Evolutionary conservation across 2,329 filamentous ascomycete species (phyloP).

Genomic region (Microsporum ferrugineum): DNA sequence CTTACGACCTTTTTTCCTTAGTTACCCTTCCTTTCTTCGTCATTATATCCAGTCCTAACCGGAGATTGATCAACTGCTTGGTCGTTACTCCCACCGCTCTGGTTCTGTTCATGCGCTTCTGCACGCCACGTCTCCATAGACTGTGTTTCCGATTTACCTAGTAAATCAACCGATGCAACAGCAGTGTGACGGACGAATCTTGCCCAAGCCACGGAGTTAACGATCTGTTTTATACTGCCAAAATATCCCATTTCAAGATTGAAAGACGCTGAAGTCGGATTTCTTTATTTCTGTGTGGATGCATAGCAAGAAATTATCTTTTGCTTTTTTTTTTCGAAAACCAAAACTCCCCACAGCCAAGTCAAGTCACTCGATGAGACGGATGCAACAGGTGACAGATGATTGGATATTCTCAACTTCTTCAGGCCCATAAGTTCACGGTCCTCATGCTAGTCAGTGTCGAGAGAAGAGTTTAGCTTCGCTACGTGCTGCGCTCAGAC

Average conservation of each 20-base stretch:
- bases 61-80: not conserved
- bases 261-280: not conserved
- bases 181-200: not conserved
- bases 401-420: not conserved
- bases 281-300: not conserved
- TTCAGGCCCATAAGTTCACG: slow-evolving; percentile 1
- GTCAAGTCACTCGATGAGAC: not conserved
- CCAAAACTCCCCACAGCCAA: not conserved
- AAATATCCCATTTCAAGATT: not conserved
- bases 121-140: not conserved
- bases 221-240: not conserved
- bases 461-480: not conserved
- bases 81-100: not conserved
- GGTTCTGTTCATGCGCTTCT: not conserved
- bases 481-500: not conserved
- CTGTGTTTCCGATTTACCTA: not conserved
- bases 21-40: not conserved
- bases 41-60: not conserved
- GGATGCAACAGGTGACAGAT: not conserved
- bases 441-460: not conserved
- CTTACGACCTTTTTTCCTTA: not conserved
- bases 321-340: not conserved
- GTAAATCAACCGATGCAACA: not conserved
- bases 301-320: not conserved
- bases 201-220: not conserved